A percentile compares a stretch with the other conserved stretches of the same genome.
Evolutionary conservation across 129 eudicot species (phyloP).

Genomic region (Chrysanthemum makinoi): DNA sequence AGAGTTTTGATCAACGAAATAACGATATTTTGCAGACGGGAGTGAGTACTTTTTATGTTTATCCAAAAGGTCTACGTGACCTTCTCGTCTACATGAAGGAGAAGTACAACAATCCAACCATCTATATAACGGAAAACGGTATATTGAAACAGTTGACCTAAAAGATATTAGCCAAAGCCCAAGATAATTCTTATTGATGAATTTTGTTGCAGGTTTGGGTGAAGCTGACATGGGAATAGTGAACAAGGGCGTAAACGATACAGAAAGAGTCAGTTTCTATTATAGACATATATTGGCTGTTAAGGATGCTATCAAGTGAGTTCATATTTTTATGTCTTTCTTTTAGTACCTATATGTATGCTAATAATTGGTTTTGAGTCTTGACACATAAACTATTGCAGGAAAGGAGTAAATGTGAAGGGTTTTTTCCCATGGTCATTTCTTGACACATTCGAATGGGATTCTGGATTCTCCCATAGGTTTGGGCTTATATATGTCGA

Average conservation of each 20-base stretch:
- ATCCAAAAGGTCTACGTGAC: constrained; percentile 35
- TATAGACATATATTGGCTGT: constrained; percentile 21
- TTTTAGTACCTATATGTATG: background rate
- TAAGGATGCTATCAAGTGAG: constrained; percentile 22
- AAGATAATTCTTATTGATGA: background rate
- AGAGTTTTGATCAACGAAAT: background rate
- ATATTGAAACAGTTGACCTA: background rate
- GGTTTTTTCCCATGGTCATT: constrained; percentile 42
- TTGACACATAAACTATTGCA: background rate
- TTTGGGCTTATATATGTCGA: constrained; percentile 44
- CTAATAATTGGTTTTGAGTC: background rate
- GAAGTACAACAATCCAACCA: constrained; percentile 32
- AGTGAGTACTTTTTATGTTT: constrained; percentile 24
- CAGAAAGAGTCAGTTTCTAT: constrained; percentile 24
- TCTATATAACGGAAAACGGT: constrained; percentile 41
- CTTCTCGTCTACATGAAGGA: constrained; percentile 28
- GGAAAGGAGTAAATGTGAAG: constrained; percentile 22
- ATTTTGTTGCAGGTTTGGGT: constrained; percentile 7
- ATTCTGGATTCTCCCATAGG: constrained; percentile 23
- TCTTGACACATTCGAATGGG: constrained; percentile 48
- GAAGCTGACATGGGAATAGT: constrained; percentile 5
- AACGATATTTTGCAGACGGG: constrained; percentile 21
- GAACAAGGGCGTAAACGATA: constrained; percentile 15
- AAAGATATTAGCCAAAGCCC: background rate
- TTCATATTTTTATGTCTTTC: background rate